Percentiles rank a stretch among this genome's conserved stretches.
These are phyloP conservation scores for Dimargaris verticillata DNA, from an alignment of 192 early-diverging fungal genomes.

Conservation along the genomic window DNA sequence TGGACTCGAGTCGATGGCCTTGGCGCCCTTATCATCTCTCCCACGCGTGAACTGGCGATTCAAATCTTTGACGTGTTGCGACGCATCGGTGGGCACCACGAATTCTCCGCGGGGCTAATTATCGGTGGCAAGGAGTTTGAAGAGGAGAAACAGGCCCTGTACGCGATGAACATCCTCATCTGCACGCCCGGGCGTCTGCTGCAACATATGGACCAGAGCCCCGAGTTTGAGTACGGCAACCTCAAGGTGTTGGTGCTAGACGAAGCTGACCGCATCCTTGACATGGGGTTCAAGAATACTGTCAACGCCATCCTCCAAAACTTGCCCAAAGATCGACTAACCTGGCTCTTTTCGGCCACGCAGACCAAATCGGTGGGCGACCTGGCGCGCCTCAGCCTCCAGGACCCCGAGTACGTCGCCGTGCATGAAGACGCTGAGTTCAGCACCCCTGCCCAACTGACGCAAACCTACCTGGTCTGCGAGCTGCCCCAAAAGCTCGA, in stretches of 20 bases:
- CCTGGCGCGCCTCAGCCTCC: constrained; percentile 73
- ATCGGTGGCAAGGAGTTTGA: constrained; percentile 88
- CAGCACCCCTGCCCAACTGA: constrained; percentile 66
- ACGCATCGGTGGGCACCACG: constrained; percentile 51
- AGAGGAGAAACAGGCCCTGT: constrained; percentile 53
- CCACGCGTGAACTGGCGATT: constrained; percentile 62
- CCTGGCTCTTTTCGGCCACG: constrained; percentile 91
- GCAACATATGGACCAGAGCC: constrained; percentile 85
- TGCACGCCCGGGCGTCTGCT: constrained; percentile 67
- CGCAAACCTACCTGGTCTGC: constrained; percentile 74
- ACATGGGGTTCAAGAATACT: constrained; percentile 70
- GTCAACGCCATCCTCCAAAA: constrained; percentile 72
- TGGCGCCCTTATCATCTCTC: constrained; percentile 66
- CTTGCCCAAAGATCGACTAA: constrained; percentile 72
- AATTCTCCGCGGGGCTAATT: constrained; percentile 82
- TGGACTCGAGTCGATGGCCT: constrained; percentile 74
- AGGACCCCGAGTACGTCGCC: constrained; percentile 85
- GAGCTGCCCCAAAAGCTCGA: constrained; percentile 84
- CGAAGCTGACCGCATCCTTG: constrained; percentile 73
- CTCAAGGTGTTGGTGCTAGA: constrained; percentile 62
- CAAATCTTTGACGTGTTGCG: constrained; percentile 85
- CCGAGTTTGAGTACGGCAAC: constrained; percentile 73
- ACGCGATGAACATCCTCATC: constrained; percentile 67
- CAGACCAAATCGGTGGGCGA: constrained; percentile 94
- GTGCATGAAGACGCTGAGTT: constrained; percentile 72